phyloP scores from a whole-genome alignment of 129 eudicot species.

The Centella asiatica region DNA sequence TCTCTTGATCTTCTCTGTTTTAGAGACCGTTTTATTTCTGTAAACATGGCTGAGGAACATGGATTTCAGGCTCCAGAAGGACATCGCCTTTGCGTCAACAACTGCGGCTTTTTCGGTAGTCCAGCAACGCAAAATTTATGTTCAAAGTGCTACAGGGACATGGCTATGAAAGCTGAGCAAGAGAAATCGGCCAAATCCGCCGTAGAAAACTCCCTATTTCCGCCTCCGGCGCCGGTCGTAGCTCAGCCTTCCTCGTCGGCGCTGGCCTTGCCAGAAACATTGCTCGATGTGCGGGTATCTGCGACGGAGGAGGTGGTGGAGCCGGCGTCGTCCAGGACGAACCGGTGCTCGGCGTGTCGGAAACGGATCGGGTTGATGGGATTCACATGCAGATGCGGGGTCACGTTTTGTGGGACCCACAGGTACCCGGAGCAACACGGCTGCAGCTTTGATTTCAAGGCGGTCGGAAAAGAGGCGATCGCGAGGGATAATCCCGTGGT shows the following conservation, averaged over 20 bases:
- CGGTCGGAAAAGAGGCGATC: conserved; percentile 14
- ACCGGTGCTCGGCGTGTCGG: conserved; percentile 13
- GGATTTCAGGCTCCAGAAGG: conserved; percentile 18
- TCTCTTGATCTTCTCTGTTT: not conserved
- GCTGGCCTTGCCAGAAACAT: not conserved
- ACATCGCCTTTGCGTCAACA: conserved; percentile 17
- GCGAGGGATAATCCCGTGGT: conserved; percentile 19
- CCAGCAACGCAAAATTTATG: conserved; percentile 16
- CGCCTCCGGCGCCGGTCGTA: not conserved
- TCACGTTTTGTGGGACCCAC: conserved; percentile 14
- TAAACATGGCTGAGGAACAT: conserved; percentile 21
- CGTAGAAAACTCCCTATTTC: conserved; percentile 6
- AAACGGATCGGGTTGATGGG: conserved; percentile 21
- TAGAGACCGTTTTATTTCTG: not conserved
- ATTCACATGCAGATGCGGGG: conserved; percentile 17
- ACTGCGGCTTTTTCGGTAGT: conserved; percentile 24
- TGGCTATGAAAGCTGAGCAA: conserved; percentile 10
- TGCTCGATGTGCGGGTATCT: not conserved
- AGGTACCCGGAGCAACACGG: conserved; percentile 25
- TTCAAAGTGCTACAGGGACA: conserved; percentile 17
- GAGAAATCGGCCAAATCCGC: conserved; percentile 15
- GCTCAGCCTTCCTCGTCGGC: not conserved
- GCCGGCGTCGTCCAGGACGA: not conserved
- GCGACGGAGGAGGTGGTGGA: not conserved
- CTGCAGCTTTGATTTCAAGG: conserved; percentile 17